phyloP scores from a whole-genome alignment of 768 basidiomycete genomes.

The Piloderma croceum region DNA sequence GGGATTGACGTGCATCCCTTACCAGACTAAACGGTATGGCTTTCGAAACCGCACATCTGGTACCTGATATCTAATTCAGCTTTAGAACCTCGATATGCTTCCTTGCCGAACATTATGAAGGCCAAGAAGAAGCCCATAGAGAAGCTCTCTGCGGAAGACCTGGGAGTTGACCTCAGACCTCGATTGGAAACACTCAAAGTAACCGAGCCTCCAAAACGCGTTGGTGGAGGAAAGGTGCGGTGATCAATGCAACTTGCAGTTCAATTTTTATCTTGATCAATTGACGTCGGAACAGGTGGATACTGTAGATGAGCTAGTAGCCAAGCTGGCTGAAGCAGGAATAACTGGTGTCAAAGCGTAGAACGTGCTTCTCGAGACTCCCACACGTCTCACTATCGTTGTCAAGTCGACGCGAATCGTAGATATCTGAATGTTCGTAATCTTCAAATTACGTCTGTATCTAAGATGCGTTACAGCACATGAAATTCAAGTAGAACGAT shows the following conservation, averaged over 20 bases:
- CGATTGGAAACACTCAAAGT: conserved; percentile 83
- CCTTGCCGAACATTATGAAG: conserved; percentile 97
- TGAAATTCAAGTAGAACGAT: too few relatives aligned
- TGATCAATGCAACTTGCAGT: neutral
- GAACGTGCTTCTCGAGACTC: neutral
- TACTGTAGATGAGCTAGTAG: conserved; percentile 83
- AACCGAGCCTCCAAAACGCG: conserved; percentile 81
- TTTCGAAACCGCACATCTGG: neutral
- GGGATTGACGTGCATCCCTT: too few relatives aligned
- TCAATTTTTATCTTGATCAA: neutral
- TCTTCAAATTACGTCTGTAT: too few relatives aligned
- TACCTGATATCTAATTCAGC: neutral
- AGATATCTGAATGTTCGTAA: too few relatives aligned
- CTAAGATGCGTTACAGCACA: too few relatives aligned
- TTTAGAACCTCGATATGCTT: conserved; percentile 87
- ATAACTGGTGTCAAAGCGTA: conserved; percentile 24
- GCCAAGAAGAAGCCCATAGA: conserved; percentile 99
- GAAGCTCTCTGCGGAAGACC: conserved; percentile 71
- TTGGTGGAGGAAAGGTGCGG: conserved; percentile 83
- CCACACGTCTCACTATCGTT: too few relatives aligned
- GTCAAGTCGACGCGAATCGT: too few relatives aligned
- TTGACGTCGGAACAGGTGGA: conserved; percentile 59
- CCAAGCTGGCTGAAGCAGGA: conserved; percentile 86
- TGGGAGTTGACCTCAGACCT: conserved; percentile 80
- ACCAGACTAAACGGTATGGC: conserved; percentile 67